phyloP scores from a whole-genome alignment of 73 alveolate genomes.

The Paramecium sonneborni region DNA sequence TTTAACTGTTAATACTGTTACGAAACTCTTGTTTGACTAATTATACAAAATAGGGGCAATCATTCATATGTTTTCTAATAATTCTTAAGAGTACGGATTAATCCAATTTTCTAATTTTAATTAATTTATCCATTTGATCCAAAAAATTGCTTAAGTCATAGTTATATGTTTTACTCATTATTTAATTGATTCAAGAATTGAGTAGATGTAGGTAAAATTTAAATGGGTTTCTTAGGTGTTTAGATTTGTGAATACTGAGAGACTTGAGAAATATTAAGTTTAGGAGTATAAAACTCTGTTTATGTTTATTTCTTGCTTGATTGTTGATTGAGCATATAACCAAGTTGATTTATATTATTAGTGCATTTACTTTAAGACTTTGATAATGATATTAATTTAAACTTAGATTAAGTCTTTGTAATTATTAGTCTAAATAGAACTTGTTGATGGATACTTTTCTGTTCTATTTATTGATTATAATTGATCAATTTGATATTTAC shows the following conservation, averaged over 20 bases:
- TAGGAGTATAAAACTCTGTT: not conserved
- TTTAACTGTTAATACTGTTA: not conserved
- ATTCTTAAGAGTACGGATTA: not conserved
- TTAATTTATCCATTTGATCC: not conserved
- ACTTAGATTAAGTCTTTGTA: not conserved
- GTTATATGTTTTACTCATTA: not conserved
- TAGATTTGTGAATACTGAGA: not conserved
- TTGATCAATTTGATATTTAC: not conserved
- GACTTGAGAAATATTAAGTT: not conserved
- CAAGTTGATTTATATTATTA: not conserved
- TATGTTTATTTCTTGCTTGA: not conserved
- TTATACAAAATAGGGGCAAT: not conserved
- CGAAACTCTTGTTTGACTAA: constrained; percentile 3
- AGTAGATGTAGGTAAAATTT: not conserved
- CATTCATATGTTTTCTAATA: not conserved
- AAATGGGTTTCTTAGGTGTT: not conserved
- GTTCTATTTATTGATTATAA: not conserved
- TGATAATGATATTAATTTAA: not conserved
- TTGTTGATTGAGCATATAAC: not conserved
- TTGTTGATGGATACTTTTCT: not conserved
- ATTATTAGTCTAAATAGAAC: not conserved
- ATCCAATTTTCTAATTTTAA: not conserved
- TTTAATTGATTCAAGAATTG: not conserved
- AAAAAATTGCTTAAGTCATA: not conserved
- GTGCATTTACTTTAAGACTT: not conserved